Percentiles rank a stretch among this genome's conserved stretches.
These are phyloP conservation scores for Triglochin maritima DNA, from an alignment of 106 monocot genomes.

Conservation along the genomic window DNA sequence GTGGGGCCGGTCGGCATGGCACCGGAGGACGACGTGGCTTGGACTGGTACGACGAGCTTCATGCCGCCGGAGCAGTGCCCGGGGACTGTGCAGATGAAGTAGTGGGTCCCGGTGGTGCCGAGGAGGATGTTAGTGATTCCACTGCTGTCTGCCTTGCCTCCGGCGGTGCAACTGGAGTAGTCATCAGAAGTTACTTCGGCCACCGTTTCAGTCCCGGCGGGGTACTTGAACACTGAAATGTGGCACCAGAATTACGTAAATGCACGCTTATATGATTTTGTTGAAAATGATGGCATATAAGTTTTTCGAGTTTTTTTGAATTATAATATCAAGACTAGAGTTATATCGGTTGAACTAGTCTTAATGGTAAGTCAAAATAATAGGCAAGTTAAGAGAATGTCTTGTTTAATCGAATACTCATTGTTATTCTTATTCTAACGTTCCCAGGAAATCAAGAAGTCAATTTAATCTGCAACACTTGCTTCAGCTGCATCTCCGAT, in stretches of 20 bases:
- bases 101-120: constrained; percentile 25
- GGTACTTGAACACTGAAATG: constrained; percentile 39
- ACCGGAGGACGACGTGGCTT: not conserved
- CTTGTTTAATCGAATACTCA: too few relatives aligned
- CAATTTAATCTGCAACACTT: too few relatives aligned
- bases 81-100: constrained; percentile 34
- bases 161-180: constrained; percentile 29
- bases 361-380: not conserved
- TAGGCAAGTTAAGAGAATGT: too few relatives aligned
- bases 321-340: too few relatives aligned
- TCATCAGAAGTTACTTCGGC: constrained; percentile 27
- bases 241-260: not conserved
- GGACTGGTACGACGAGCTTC: constrained; percentile 34
- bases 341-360: too few relatives aligned
- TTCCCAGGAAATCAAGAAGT: too few relatives aligned
- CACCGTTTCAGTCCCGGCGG: constrained; percentile 27
- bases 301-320: too few relatives aligned
- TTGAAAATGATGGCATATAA: too few relatives aligned
- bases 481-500: too few relatives aligned
- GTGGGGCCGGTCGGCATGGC: not conserved
- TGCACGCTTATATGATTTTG: too few relatives aligned
- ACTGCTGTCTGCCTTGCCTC: constrained; percentile 30
- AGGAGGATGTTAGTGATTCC: constrained; percentile 29
- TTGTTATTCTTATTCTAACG: too few relatives aligned
- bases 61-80: constrained; percentile 46